Percentiles rank a stretch among this genome's conserved stretches.
phyloP scores from a whole-genome alignment of 768 basidiomycete species.

The Cyathus striatus region DNA sequence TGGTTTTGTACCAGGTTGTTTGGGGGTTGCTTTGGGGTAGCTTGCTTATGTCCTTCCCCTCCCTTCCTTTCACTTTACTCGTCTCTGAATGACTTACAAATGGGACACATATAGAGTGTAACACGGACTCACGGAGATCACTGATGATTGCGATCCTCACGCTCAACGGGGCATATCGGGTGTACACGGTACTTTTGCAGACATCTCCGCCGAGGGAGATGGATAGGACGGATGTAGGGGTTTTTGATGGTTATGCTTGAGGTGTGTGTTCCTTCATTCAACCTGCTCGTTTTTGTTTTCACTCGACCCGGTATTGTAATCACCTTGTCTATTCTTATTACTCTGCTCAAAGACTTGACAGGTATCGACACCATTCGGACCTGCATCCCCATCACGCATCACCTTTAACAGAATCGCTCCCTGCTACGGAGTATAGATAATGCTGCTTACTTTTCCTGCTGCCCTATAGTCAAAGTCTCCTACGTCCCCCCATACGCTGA shows the following conservation, averaged over 20 bases:
- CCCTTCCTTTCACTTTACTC: background rate
- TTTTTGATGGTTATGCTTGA: constrained; percentile 81
- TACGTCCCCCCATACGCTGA: too few relatives aligned
- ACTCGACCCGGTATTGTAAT: too few relatives aligned
- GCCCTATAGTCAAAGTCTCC: too few relatives aligned
- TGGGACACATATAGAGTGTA: constrained; percentile 27
- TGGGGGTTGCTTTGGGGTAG: constrained; percentile 46
- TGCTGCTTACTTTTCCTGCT: too few relatives aligned
- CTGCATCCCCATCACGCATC: too few relatives aligned
- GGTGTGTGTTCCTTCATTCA: too few relatives aligned
- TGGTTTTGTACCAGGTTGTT: constrained; percentile 47
- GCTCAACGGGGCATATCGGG: constrained; percentile 79
- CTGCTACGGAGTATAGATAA: too few relatives aligned
- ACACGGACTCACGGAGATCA: constrained; percentile 78
- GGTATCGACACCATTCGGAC: too few relatives aligned
- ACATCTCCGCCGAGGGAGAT: constrained; percentile 72
- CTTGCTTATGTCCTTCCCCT: constrained; percentile 43
- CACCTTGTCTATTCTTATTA: too few relatives aligned
- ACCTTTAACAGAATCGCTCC: too few relatives aligned
- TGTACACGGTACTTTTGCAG: constrained; percentile 81
- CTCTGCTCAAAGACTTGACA: too few relatives aligned
- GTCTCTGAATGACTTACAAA: background rate
- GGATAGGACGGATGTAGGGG: constrained; percentile 64
- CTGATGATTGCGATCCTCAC: constrained; percentile 72
- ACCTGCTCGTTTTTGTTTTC: too few relatives aligned